Conservation (phyloP, 2,329 filamentous ascomycete species). For the Davidsoniella virescens region DNA sequence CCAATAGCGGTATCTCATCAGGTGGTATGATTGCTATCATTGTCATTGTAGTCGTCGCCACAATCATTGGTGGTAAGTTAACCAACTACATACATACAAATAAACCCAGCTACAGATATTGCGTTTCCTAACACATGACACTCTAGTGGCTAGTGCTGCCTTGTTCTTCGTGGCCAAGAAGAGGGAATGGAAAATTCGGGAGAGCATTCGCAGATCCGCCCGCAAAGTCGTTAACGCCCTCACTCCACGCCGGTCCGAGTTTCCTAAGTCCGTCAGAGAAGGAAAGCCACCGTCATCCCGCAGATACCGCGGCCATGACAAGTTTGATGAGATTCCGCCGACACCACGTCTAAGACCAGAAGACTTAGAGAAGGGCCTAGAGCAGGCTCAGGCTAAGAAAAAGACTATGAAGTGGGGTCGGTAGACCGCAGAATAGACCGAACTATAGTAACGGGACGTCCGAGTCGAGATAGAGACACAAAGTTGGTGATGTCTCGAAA, state of each 20-base stretch:
- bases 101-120: slow-evolving; percentile 12
- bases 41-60: slow-evolving; percentile 49
- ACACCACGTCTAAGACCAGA: slow-evolving; percentile 37
- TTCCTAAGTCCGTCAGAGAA: slow-evolving; percentile 41
- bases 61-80: slow-evolving; percentile 50
- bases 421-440: slow-evolving; percentile 10
- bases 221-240: slow-evolving; percentile 43
- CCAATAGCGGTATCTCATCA: slow-evolving; percentile 46
- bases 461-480: too few species aligned
- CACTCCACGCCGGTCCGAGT: slow-evolving; percentile 45
- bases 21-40: slow-evolving; percentile 61
- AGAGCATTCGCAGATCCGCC: slow-evolving; percentile 53
- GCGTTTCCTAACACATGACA: neutral
- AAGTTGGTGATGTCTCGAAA: too few species aligned
- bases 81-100: neutral
- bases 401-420: slow-evolving; percentile 15
- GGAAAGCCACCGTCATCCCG: slow-evolving; percentile 14
- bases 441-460: too few species aligned
- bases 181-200: slow-evolving; percentile 64
- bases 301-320: slow-evolving; percentile 22
- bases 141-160: slow-evolving; percentile 42
- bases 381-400: slow-evolving; percentile 22
- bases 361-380: slow-evolving; percentile 43
- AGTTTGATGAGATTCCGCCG: slow-evolving; percentile 41
- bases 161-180: slow-evolving; percentile 74